Conservation (phyloP, 192 early-diverging fungal genomes). For the Backusella tuberculispora region DNA sequence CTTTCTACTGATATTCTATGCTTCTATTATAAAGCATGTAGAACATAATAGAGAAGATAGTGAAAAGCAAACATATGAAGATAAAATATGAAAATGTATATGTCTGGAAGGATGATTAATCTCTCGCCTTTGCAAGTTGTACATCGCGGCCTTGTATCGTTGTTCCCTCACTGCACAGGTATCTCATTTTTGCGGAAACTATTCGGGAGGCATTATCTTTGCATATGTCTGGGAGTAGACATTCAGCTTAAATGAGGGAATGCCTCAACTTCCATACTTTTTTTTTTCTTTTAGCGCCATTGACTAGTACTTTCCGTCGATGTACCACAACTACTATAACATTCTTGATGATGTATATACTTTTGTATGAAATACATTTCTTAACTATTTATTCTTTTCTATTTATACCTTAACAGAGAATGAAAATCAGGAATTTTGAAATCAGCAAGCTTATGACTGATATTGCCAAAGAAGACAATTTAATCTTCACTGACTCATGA, state of each 20-base stretch:
- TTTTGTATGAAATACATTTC: slow-evolving; percentile 17
- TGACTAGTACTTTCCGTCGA: slow-evolving; percentile 13
- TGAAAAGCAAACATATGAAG: no score
- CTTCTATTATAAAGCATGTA: slow-evolving; percentile 15
- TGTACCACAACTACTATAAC: slow-evolving; percentile 22
- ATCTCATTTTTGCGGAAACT: slow-evolving; percentile 21
- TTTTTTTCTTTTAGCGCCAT: background rate
- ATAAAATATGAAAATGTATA: background rate
- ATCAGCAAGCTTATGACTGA: background rate
- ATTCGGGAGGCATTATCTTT: no score
- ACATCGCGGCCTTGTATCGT: slow-evolving; percentile 4
- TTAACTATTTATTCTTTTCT: no score
- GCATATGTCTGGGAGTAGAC: slow-evolving; percentile 18
- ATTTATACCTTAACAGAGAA: no score
- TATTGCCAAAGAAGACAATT: slow-evolving; percentile 19
- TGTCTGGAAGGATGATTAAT: slow-evolving; percentile 18
- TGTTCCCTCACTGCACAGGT: slow-evolving; percentile 19
- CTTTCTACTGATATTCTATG: slow-evolving; percentile 16
- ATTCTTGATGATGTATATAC: slow-evolving; percentile 5
- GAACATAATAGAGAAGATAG: no score
- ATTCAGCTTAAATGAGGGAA: background rate
- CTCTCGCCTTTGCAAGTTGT: slow-evolving; percentile 19
- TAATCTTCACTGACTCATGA: slow-evolving; percentile 1
- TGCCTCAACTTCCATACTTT: background rate
- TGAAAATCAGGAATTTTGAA: background rate